Evolutionary conservation across 331 rosid species (phyloP), one percentile per base, ranked within the genome.

Genomic region (Erythrophleum ivorense): DNA sequence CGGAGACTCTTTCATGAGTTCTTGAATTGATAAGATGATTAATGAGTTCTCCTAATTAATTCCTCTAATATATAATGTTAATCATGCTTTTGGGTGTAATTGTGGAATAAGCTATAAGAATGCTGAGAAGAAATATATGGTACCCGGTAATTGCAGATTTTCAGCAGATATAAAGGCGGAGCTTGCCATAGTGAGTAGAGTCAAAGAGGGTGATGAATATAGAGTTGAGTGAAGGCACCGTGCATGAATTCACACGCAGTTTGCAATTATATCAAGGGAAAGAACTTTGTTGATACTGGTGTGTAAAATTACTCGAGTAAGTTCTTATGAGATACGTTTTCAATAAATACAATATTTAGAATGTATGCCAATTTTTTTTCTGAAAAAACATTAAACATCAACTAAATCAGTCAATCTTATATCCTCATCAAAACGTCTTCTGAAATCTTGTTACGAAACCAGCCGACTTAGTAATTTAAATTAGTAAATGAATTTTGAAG

Each of bases 1-100:
- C 66, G 81, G 41, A 73, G 53, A 48, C 77, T 90, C 78, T 94
- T 91, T 77, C 50, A 79, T 7, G 72, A 66, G 83, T 83, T 87
- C 24, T 76, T 83, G 74, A 69, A 54, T 7, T 13, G 7, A n/a
- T 77, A 5, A 75, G 18, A 8, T 19, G 3, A 68, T 43, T 2
- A 67, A 64, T 14, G 3, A 1, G 5, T 18, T 62, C 8, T 33
- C 69, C 7, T 58, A 21, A 58, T 10, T 64, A 15, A 33, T 64
- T 66, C 7, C 41, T 66, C 31, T 18, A 1, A 16, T 34, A 13
- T 59, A n/a, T 55, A 24, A 24, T 24, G 29, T 46, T 7, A 46
- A 46, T 46, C 50, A 7, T 46, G 12, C 9, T 24, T 16, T 7
- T 60, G 71, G 29, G 24, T 43, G 53, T 68, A 40, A n/a, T 9